phyloP scores from a whole-genome alignment of 805 yeast species.

The Starmerella kuoi region DNA sequence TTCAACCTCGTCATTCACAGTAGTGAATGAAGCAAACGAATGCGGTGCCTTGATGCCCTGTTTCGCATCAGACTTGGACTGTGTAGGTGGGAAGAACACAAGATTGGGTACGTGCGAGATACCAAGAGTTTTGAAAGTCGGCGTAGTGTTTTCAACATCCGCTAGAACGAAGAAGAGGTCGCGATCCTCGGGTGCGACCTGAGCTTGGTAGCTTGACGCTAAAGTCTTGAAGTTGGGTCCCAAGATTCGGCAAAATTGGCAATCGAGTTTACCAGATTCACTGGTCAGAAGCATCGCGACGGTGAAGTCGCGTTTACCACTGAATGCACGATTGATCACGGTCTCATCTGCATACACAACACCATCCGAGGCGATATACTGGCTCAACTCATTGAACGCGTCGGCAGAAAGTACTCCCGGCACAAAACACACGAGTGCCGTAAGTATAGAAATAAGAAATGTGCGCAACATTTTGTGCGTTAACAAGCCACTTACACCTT shows the following conservation, averaged over 20 bases:
- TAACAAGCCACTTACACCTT: no score
- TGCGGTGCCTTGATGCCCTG: constrained; percentile 23
- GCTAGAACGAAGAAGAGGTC: constrained; percentile 57
- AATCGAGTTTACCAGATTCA: constrained; percentile 57
- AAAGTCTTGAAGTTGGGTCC: constrained; percentile 51
- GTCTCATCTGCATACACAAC: constrained; percentile 21
- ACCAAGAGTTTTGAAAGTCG: constrained; percentile 40
- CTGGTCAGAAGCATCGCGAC: constrained; percentile 64
- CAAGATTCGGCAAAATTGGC: constrained; percentile 59
- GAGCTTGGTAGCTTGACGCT: constrained; percentile 49
- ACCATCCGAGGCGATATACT: constrained; percentile 19
- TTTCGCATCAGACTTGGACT: constrained; percentile 27
- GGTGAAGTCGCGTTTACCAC: constrained; percentile 56
- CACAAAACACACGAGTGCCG: neutral
- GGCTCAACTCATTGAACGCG: constrained; percentile 1
- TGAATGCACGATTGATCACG: constrained; percentile 32
- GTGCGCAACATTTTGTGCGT: neutral
- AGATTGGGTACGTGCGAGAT: constrained; percentile 71
- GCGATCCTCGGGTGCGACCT: constrained; percentile 39
- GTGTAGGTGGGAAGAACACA: constrained; percentile 45
- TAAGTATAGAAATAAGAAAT: neutral
- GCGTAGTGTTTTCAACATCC: constrained; percentile 51
- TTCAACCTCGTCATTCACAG: constrained; percentile 21
- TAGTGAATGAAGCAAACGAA: constrained; percentile 23
- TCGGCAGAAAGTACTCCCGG: neutral